Evolutionary conservation across 2,329 filamentous ascomycete genomes (phyloP), one percentile per base, ranked within the genome.

Genomic region (Fusarium sp.): DNA sequence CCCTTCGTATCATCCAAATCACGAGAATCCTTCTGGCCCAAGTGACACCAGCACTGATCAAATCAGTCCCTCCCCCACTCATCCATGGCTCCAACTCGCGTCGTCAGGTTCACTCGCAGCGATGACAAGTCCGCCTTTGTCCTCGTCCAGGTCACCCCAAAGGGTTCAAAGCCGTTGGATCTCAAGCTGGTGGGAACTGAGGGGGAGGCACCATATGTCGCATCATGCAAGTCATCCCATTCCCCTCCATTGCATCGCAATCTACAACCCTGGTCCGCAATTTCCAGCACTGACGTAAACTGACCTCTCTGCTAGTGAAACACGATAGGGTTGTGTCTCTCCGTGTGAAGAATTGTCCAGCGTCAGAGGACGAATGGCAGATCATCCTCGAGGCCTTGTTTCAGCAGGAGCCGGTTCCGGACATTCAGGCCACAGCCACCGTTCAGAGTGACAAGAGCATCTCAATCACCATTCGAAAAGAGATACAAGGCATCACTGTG

Each of bases 171-270:
- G 62, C 83, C 84, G 1, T 80, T 93, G 29, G 89, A 93, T 77
- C 78, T 92, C 50, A 89, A 88, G 75, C 78, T 93, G 29, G 83
- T 90, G 33, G 91, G 86, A 33, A 93, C 90, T 29, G 91, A 93
- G 73, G 87, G 88, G 59, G 84, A 86, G 61, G 84, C 83, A 51
- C 84, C 88, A 6, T 92, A 89, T 78, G 81, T 83, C 42, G 78
- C 83, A 61, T 83, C 83, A 66, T 79, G 89, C 90, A 82, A 84
- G 87, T 83, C 68, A 64, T 69, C 58, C 62, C 69, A 67, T 74
- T 51, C 62, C 56, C 58, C 46, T 66, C 64, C 51, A 53, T 42
- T 51, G 25, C 46, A 61, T 62, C 27, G 65, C 62, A 69, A 69
- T 67, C 42, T 62, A 34, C 16, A 29, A 69, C 54, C 65, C 65